Evolutionary conservation across 2,329 filamentous ascomycete species (phyloP).

Genomic region (Aspergillus fischeri): DNA sequence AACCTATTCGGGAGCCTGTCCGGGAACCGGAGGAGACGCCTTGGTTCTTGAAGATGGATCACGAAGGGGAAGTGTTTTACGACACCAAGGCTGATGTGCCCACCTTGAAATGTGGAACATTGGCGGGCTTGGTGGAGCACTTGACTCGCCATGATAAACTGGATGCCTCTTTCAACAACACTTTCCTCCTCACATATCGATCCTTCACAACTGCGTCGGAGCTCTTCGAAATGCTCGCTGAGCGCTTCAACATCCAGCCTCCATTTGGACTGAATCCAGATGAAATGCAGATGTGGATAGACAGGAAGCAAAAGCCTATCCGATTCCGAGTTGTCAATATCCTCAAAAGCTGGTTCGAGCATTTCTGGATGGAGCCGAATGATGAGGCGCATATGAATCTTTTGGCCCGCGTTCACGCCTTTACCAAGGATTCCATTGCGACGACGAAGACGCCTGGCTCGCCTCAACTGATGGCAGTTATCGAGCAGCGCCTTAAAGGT

Average conservation of each 20-base stretch:
- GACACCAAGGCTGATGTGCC: constrained; percentile 74
- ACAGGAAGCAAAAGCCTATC: constrained; percentile 93
- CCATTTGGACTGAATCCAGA: constrained; percentile 70
- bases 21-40: constrained; percentile 70
- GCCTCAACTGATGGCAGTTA: constrained; percentile 73
- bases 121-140: constrained; percentile 87
- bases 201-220: constrained; percentile 91
- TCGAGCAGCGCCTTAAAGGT: constrained; percentile 83
- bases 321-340: constrained; percentile 96
- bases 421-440: constrained; percentile 87
- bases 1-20: constrained; percentile 39
- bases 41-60: constrained; percentile 78
- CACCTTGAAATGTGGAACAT: constrained; percentile 80
- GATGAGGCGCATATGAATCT: constrained; percentile 81
- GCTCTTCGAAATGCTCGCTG: constrained; percentile 86
- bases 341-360: constrained; percentile 96
- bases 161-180: constrained; percentile 94
- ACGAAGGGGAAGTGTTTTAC: constrained; percentile 85
- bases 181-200: constrained; percentile 92
- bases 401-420: constrained; percentile 82
- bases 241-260: constrained; percentile 87
- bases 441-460: constrained; percentile 91
- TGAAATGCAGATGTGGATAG: constrained; percentile 84
- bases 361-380: constrained; percentile 96
- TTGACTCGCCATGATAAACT: constrained; percentile 93